phyloP scores from a whole-genome alignment of 139 green algal species.

The Parachlorella kessleri region DNA sequence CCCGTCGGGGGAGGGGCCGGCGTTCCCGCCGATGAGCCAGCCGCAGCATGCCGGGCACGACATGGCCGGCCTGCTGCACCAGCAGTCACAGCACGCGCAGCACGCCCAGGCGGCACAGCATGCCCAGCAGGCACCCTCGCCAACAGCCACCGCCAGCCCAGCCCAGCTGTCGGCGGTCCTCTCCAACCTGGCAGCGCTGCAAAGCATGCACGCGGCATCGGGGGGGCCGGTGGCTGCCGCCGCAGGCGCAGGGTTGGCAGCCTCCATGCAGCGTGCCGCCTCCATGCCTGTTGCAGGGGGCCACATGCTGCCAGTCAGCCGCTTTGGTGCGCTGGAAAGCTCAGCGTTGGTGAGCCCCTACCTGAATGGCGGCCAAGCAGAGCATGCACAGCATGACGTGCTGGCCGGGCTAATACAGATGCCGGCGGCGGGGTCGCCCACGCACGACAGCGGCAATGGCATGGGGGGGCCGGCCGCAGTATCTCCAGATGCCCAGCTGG shows the following conservation, averaged over 20 bases:
- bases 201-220: background rate
- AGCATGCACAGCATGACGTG: too few species aligned
- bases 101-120: background rate
- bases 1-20: too few species aligned
- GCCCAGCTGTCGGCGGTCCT: conserved; percentile 33
- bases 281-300: background rate
- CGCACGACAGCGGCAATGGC: background rate
- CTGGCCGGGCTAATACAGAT: too few species aligned
- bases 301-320: too few species aligned
- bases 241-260: background rate
- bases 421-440: too few species aligned
- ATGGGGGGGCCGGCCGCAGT: background rate
- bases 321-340: too few species aligned
- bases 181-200: conserved; percentile 33
- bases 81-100: conserved; percentile 3
- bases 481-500: too few species aligned
- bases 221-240: background rate
- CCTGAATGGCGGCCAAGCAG: too few species aligned
- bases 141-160: conserved; percentile 6
- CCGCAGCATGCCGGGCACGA: background rate
- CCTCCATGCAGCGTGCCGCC: background rate
- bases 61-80: too few species aligned
- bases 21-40: background rate
- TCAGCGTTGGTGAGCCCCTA: too few species aligned
- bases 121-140: background rate